phyloP scores from a whole-genome alignment of 2,329 filamentous ascomycete species.

The Ophiosphaerella korrae region DNA sequence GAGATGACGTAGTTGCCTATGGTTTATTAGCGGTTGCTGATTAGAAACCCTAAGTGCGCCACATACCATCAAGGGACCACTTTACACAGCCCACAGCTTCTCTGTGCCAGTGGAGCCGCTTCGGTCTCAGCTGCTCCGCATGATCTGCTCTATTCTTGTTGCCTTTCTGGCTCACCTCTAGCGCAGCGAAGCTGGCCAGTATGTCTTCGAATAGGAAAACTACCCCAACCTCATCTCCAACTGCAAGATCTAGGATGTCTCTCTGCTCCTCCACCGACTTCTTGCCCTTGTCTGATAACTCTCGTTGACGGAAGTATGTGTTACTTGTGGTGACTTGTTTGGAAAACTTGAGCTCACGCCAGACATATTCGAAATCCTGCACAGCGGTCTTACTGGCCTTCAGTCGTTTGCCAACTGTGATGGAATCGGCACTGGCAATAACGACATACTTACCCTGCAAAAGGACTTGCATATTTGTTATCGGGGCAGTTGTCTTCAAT shows the following conservation, averaged over 20 bases:
- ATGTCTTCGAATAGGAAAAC: constrained; percentile 84
- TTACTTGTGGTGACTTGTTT: constrained; percentile 60
- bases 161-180: constrained; percentile 48
- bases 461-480: constrained; percentile 52
- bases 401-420: constrained; percentile 65
- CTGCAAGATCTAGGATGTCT: constrained; percentile 70
- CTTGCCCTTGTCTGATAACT: constrained; percentile 48
- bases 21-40: constrained; percentile 5
- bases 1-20: constrained; percentile 91
- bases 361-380: constrained; percentile 54
- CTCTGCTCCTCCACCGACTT: constrained; percentile 38
- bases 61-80: constrained; percentile 87
- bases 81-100: constrained; percentile 81
- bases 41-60: background rate
- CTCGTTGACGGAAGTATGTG: constrained; percentile 57
- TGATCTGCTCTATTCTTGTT: constrained; percentile 24
- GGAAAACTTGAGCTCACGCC: constrained; percentile 61
- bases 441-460: constrained; percentile 64
- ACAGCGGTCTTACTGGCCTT: constrained; percentile 39
- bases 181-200: constrained; percentile 59
- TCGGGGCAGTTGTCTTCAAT: constrained; percentile 44
- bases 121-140: constrained; percentile 56
- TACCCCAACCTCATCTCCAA: constrained; percentile 77
- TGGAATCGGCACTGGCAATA: constrained; percentile 57
- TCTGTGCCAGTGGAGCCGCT: constrained; percentile 89